Base-by-base conservation (phyloP, 2,329 filamentous ascomycete species). In the Mycogone perniciosa region DNA sequence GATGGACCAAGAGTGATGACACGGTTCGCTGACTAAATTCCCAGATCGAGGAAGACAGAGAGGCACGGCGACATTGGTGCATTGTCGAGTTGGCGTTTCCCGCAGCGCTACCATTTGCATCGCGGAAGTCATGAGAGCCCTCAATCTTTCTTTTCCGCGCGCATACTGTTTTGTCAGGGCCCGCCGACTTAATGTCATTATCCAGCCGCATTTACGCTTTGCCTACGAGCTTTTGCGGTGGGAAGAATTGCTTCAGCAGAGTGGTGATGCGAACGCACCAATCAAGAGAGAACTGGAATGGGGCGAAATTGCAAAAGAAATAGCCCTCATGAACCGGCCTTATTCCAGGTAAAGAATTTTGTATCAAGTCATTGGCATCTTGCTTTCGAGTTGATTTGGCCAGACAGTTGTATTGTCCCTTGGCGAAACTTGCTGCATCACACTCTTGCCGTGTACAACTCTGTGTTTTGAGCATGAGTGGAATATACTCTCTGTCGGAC, bases 121-220 rank as follows among this genome's bases (percentile, higher is more conserved):
- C 62, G 93, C 93, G n/a, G 91, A 97, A 68, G 89, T 97, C 34
- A 99, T 99, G 93, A 84, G 85, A 34, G 77, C 85, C 29, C 70
- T 89, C 60, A 77, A 82, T 26, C 72, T 96, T 57, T 93, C 89
- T 0, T 92, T 97, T 60, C 90, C 93, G 9, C 81, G 88, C 50
- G 93, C 93, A 53, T 99, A 99, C 69, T 97, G 93, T 67, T 97
- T 92, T 67, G 93, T 99, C 35, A 85, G 93, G 31, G 93, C 93
- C 20, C 81, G 93, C 48, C 80, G 93, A 54, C 76, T 99, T 44
- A 99, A 99, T 64, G 93, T 99, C 47, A 99, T 99, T 57, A 97
- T 99, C 57, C 93, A 99, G 67, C 93, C 93, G 9, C 92, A 99
- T 72, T 77, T 99, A 50, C 81, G 89, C 52, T 99, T 99, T 70